Evolutionary conservation across 345 rosid genomes (phyloP).

Genomic region (Kernera saxatilis): DNA sequence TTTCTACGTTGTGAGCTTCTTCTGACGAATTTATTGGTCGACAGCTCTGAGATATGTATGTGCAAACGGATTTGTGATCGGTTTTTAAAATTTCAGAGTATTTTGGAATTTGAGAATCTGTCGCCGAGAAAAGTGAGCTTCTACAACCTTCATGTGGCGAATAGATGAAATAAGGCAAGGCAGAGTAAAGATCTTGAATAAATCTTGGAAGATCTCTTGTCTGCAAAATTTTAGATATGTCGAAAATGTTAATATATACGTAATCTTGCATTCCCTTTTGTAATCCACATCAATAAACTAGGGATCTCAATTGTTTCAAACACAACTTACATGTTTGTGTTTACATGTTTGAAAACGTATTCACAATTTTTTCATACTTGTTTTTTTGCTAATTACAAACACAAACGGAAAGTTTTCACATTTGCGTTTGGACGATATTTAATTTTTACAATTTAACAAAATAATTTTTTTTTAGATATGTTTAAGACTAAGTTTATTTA

Average conservation of each 20-base stretch:
- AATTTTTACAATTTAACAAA: no score
- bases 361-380: no score
- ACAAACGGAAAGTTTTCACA: no score
- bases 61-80: constrained; percentile 65
- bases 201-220: constrained; percentile 76
- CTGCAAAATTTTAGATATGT: constrained; percentile 32
- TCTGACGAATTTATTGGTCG: constrained; percentile 66
- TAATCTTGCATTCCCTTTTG: neutral
- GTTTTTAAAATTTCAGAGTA: constrained; percentile 59
- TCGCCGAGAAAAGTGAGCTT: constrained; percentile 75
- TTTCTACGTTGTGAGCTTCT: constrained; percentile 66
- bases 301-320: neutral
- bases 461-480: no score
- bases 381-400: neutral
- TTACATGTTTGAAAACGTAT: no score
- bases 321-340: neutral
- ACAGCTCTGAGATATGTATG: constrained; percentile 70
- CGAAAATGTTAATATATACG: neutral
- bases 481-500: no score
- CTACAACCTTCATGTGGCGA: constrained; percentile 76
- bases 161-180: constrained; percentile 67
- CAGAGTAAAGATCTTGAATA: constrained; percentile 62
- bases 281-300: neutral
- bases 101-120: constrained; percentile 69
- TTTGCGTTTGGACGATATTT: no score